These are phyloP conservation scores for Harringtonia lauricola DNA, from an alignment of 2,329 filamentous ascomycete genomes.

Conservation along the genomic window DNA sequence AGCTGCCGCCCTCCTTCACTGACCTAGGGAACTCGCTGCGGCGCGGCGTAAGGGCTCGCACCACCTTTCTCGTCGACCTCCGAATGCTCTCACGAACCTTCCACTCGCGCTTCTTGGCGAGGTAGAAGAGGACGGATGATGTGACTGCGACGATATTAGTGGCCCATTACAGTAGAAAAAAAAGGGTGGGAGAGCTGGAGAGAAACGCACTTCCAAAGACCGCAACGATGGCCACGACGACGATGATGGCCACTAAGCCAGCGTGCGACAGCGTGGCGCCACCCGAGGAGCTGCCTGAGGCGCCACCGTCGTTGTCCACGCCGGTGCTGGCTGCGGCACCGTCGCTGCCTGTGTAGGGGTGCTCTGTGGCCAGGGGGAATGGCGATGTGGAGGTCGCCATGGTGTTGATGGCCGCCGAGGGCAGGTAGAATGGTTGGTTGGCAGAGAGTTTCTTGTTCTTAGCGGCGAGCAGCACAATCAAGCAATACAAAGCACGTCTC, in stretches of 20 bases:
- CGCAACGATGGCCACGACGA: slow-evolving; percentile 56
- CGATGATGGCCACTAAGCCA: slow-evolving; percentile 62
- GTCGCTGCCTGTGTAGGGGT: slow-evolving; percentile 22
- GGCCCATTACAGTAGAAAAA: background rate
- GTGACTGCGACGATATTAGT: slow-evolving; percentile 32
- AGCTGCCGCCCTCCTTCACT: slow-evolving; percentile 31
- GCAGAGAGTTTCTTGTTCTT: too few relatives aligned
- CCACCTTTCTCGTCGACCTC: slow-evolving; percentile 53
- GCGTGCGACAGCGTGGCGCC: slow-evolving; percentile 55
- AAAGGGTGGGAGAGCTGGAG: background rate
- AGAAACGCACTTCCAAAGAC: slow-evolving; percentile 51
- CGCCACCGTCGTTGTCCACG: slow-evolving; percentile 48
- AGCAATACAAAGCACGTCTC: too few relatives aligned
- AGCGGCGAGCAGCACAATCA: too few relatives aligned
- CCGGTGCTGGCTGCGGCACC: slow-evolving; percentile 17
- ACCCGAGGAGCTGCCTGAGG: slow-evolving; percentile 49
- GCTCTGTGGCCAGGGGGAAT: slow-evolving; percentile 33
- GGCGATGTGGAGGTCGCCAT: slow-evolving; percentile 28
- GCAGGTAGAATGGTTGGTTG: too few relatives aligned
- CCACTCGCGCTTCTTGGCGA: slow-evolving; percentile 81
- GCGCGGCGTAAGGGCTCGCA: slow-evolving; percentile 50
- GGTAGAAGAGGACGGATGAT: slow-evolving; percentile 59
- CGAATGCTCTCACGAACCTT: slow-evolving; percentile 62
- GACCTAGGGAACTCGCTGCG: slow-evolving; percentile 49
- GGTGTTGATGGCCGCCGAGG: slow-evolving; percentile 5